Conservation (phyloP, 768 basidiomycete species). For the Boletus rubropictus region DNA sequence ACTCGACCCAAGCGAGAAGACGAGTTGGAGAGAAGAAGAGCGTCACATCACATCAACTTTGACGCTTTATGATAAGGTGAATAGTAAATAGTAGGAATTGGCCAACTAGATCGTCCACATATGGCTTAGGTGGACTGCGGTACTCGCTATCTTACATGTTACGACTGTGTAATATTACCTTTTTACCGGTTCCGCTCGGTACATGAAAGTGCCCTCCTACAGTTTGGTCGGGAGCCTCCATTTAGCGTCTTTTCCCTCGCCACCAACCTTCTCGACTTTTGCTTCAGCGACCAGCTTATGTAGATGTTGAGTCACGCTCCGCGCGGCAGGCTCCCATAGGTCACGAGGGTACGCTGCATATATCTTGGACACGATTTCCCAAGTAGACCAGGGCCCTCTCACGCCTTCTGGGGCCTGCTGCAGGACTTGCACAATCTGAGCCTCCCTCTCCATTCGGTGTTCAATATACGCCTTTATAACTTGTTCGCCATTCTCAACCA, state of each 20-base stretch:
- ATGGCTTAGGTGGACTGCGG: not conserved
- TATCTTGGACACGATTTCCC: conserved; percentile 57
- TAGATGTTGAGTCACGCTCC: conserved; percentile 64
- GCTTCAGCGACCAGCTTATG: conserved; percentile 66
- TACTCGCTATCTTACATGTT: conserved; percentile 17
- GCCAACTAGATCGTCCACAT: not conserved
- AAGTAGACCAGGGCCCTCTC: conserved; percentile 47
- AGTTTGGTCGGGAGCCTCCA: conserved; percentile 37
- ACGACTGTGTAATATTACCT: conserved; percentile 4
- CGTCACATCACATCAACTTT: conserved; percentile 96
- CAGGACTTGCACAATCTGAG: conserved; percentile 60
- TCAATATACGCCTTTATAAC: conserved; percentile 67
- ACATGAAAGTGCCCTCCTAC: conserved; percentile 1
- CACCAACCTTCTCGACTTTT: conserved; percentile 44
- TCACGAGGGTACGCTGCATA: conserved; percentile 69
- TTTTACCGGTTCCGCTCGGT: not conserved
- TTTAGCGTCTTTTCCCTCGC: conserved; percentile 43
- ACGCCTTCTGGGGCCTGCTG: conserved; percentile 26
- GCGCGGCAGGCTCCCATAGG: conserved; percentile 69
- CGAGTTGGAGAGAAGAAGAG: conserved; percentile 80
- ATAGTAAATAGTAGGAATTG: not conserved
- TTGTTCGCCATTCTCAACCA: conserved; percentile 55
- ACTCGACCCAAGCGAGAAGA: conserved; percentile 68
- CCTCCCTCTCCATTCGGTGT: conserved; percentile 78
- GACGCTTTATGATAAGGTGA: conserved; percentile 63